Conservation (phyloP, 2,329 filamentous ascomycete genomes). For the Huntiella abstrusa region DNA sequence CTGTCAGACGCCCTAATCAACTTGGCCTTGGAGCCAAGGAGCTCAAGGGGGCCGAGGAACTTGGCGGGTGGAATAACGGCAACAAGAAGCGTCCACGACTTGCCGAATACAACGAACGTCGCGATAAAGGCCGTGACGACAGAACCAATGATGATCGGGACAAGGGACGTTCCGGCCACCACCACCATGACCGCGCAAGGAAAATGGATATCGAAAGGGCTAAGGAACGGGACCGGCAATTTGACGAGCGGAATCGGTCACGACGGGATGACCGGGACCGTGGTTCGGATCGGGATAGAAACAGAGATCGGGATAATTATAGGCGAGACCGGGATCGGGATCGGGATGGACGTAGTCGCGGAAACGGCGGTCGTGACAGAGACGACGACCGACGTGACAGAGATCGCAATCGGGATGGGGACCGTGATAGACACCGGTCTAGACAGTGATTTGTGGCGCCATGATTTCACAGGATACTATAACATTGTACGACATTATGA, state of each 20-base stretch:
- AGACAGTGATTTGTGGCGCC: too few relatives aligned
- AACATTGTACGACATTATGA: too few relatives aligned
- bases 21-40: slow-evolving; percentile 81
- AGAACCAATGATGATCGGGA: slow-evolving; percentile 25
- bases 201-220: slow-evolving; percentile 7
- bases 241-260: slow-evolving; percentile 24
- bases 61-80: slow-evolving; percentile 64
- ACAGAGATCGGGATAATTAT: slow-evolving; percentile 18
- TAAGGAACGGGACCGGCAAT: slow-evolving; percentile 13
- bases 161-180: slow-evolving; percentile 2
- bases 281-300: slow-evolving; percentile 14
- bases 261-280: slow-evolving; percentile 16
- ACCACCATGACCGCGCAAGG: slow-evolving; percentile 7
- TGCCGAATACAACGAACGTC: slow-evolving; percentile 30
- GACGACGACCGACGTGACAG: neutral
- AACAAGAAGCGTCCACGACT: slow-evolving; percentile 29
- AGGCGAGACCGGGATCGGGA: slow-evolving; percentile 18
- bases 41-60: slow-evolving; percentile 49
- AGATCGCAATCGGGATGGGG: neutral
- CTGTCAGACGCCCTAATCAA: slow-evolving; percentile 56
- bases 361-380: slow-evolving; percentile 1
- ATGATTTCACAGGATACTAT: too few relatives aligned
- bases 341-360: slow-evolving; percentile 14
- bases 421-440: neutral
- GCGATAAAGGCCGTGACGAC: slow-evolving; percentile 25